Base-by-base conservation (phyloP, 805 yeast species). In the Lipomyces anomalus region DNA sequence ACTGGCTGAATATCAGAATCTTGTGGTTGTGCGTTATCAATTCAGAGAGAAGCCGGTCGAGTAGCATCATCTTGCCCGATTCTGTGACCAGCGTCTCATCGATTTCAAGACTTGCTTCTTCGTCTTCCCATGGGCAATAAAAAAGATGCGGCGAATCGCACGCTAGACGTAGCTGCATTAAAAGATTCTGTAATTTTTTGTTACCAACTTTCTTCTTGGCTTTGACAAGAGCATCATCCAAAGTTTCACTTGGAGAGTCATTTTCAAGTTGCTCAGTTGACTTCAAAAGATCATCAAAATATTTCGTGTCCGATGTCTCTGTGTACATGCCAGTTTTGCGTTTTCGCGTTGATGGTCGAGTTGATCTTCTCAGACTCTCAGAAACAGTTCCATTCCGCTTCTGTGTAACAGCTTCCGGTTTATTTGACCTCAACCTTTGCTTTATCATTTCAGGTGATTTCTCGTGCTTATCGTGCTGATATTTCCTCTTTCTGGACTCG, bases 91-190 rank as follows among this genome's bases (percentile, higher is more conserved):
- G 55, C 4, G 66, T 59, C 3, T 65, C 63, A 37, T 68, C 69
- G 3, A 67, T 63, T 11, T 70, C 67, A 11, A 24, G 18, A 11
- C 34, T n/a, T 2, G 13, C 20, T 2, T 70, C 58, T 3, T 70
- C 74, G 4, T 72, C 72, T 57, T 49, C 60, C 74, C 80, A 85
- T 0, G 97, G 97, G 52, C 79, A 82, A 65, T 81, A 86, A 60
- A 84, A 86, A 35, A 84, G 62, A 59, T 82, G 84, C 0, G 97
- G 95, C 0, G 96, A 82, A 58, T 87, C 82, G 55, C 96, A 88
- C 6, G 86, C 75, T 47, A 81, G 78, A 36, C 98, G 71, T 42
- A 89, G 69, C 63, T 89, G 97, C 86, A 89, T 86, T 67, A 84
- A 71, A 56, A 78, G 57, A 57, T 85, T 86, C 52, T 76, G 80